These are phyloP conservation scores for Scheffersomyces coipomensis DNA, from an alignment of 805 yeast genomes.

Conservation along the genomic window DNA sequence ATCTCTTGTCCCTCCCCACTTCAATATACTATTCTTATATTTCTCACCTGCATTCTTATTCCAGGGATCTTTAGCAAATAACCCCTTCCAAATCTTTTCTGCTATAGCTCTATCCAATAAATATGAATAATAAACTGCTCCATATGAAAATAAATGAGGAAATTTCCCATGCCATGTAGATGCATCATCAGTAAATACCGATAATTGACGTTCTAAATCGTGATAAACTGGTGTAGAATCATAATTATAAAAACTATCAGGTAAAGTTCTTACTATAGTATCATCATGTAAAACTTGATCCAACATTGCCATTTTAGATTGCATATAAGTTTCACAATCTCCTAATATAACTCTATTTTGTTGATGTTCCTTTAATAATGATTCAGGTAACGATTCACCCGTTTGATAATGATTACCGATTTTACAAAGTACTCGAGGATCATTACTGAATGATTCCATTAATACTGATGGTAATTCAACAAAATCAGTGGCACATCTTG, in stretches of 20 bases:
- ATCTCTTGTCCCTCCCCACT: constrained; percentile 92
- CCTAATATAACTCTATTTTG: constrained; percentile 52
- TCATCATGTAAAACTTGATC: constrained; percentile 75
- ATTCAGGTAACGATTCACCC: constrained; percentile 54
- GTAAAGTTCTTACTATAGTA: constrained; percentile 20
- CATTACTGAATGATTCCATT: constrained; percentile 90
- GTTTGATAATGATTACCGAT: constrained; percentile 76
- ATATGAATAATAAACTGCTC: constrained; percentile 91
- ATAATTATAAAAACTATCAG: constrained; percentile 25
- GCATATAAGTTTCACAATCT: constrained; percentile 78
- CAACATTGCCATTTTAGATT: constrained; percentile 83
- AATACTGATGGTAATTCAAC: constrained; percentile 96
- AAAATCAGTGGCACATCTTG: constrained; percentile 93
- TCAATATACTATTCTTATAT: constrained; percentile 66
- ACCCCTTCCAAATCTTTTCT: constrained; percentile 71
- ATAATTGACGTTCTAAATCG: constrained; percentile 54
- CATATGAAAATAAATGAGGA: constrained; percentile 91
- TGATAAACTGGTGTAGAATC: constrained; percentile 67
- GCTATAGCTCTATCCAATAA: constrained; percentile 92
- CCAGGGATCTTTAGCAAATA: constrained; percentile 72
- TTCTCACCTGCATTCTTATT: constrained; percentile 71
- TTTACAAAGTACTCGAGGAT: constrained; percentile 67
- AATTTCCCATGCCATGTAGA: constrained; percentile 93
- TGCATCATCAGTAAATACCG: constrained; percentile 63
- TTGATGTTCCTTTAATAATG: constrained; percentile 51